Conservation (phyloP, 176 grass and related monocot species). For the Oryza coarctata region DNA sequence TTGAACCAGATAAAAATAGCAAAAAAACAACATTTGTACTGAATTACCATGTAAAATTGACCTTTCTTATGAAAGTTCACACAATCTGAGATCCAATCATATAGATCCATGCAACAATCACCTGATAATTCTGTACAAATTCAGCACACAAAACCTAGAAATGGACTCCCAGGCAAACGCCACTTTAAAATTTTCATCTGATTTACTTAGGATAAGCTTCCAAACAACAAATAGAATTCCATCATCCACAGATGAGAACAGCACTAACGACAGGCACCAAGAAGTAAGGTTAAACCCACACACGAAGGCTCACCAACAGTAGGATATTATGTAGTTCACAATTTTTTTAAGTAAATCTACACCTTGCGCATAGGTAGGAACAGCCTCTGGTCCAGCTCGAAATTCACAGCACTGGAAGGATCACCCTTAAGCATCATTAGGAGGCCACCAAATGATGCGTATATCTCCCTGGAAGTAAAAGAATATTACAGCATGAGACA, state of each 20-base stretch:
- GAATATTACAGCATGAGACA: slow-evolving; percentile 2
- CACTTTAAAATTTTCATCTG: neutral
- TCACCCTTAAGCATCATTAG: slow-evolving; percentile 62
- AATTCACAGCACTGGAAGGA: slow-evolving; percentile 32
- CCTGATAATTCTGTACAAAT: neutral
- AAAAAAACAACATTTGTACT: neutral
- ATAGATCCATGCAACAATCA: neutral
- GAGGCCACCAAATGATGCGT: slow-evolving; percentile 55
- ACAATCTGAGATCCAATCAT: neutral
- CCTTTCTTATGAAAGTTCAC: neutral
- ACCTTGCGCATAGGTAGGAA: slow-evolving; percentile 62
- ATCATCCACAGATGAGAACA: neutral
- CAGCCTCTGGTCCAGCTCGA: slow-evolving; percentile 59
- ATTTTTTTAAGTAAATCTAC: slow-evolving; percentile 1
- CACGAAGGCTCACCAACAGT: neutral
- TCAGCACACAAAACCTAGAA: neutral
- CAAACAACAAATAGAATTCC: neutral
- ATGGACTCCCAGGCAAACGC: neutral
- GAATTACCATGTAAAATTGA: neutral
- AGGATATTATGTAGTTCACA: neutral
- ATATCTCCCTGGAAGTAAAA: slow-evolving; percentile 41
- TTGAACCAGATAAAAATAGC: neutral
- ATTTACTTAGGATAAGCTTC: neutral
- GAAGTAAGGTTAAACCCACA: neutral
- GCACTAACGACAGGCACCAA: neutral